Percentiles rank a stretch among this genome's conserved stretches.
phyloP scores from a whole-genome alignment of 441 rosid genomes.

The Kokia cookei region DNA sequence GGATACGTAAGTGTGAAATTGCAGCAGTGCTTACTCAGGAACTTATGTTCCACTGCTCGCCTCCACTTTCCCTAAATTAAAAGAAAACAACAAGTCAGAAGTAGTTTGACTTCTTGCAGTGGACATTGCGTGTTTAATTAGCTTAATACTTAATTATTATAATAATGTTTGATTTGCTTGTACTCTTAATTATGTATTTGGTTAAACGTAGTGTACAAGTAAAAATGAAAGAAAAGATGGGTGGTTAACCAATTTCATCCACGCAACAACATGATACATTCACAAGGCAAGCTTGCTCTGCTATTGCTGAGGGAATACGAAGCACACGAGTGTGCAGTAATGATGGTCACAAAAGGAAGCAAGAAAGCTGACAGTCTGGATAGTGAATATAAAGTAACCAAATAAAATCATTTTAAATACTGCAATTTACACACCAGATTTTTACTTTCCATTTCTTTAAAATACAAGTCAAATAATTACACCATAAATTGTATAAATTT shows the following conservation, averaged over 20 bases:
- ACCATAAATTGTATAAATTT: not conserved
- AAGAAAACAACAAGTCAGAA: too few species aligned
- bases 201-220: not conserved
- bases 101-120: not conserved
- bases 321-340: constrained; percentile 1
- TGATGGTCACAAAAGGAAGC: not conserved
- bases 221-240: not conserved
- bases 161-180: not conserved
- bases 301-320: not conserved
- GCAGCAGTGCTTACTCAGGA: too few species aligned
- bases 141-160: too few species aligned
- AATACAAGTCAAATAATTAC: not conserved
- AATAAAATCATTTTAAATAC: not conserved
- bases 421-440: not conserved
- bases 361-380: not conserved
- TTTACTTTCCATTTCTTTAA: not conserved
- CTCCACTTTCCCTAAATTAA: too few species aligned
- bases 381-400: not conserved
- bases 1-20: not conserved
- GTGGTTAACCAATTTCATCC: constrained; percentile 36
- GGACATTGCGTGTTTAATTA: not conserved
- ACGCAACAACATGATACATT: not conserved
- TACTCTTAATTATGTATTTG: not conserved
- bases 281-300: too few species aligned
- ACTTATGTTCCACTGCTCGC: too few species aligned